These are phyloP conservation scores for Pyrenula massariospora DNA, from an alignment of 495 filamentous ascomycete species.

Conservation along the genomic window DNA sequence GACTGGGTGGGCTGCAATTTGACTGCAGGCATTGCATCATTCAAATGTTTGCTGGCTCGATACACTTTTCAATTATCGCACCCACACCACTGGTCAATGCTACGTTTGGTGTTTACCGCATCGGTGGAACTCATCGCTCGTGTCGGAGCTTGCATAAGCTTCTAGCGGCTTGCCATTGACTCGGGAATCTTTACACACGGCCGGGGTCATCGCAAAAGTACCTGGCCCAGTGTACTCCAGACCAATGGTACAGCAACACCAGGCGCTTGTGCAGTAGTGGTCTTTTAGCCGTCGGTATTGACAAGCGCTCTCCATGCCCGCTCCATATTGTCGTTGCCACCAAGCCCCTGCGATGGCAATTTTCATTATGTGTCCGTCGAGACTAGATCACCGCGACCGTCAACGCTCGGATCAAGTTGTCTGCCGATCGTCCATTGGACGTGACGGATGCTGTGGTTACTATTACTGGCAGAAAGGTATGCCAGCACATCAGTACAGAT, in stretches of 20 bases:
- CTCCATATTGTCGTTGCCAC: neutral
- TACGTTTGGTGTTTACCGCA: neutral
- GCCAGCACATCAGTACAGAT: constrained; percentile 75
- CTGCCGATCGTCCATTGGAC: constrained; percentile 18
- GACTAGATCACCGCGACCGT: neutral
- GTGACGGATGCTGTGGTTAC: constrained; percentile 24
- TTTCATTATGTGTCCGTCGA: neutral
- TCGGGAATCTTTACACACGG: neutral
- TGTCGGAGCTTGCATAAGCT: neutral
- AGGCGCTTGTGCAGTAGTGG: neutral
- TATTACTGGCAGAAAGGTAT: constrained; percentile 73
- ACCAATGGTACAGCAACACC: neutral
- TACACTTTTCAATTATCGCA: neutral
- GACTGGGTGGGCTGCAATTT: neutral
- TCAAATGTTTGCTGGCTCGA: neutral
- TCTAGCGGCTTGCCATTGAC: neutral
- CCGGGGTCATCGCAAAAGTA: neutral
- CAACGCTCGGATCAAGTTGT: constrained; percentile 3
- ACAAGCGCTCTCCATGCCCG: neutral
- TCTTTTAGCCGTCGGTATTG: neutral
- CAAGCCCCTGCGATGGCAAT: neutral
- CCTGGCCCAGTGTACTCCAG: neutral
- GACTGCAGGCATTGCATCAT: neutral
- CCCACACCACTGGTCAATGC: neutral
- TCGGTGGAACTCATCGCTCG: neutral